Conservation (phyloP, 2,329 filamentous ascomycete genomes). For the Dissoconium aciculare region DNA sequence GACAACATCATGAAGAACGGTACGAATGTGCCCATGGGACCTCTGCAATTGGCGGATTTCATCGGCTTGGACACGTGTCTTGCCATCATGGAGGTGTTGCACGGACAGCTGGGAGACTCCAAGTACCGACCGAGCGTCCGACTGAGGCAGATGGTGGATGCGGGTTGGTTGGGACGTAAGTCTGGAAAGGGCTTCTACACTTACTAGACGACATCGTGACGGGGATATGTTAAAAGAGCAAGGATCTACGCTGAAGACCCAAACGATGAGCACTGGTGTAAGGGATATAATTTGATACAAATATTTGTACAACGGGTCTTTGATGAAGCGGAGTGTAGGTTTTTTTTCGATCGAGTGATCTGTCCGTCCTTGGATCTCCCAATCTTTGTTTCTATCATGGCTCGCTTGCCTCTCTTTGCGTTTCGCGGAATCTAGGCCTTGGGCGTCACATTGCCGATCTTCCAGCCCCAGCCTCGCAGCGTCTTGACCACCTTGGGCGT, state of each 20-base stretch:
- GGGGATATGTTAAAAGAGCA: too few species aligned
- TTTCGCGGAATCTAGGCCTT: too few species aligned
- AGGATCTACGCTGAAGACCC: too few species aligned
- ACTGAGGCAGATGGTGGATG: slow-evolving; percentile 89
- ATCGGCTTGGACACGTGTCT: slow-evolving; percentile 94
- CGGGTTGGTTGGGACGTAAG: slow-evolving; percentile 96
- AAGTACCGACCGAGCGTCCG: slow-evolving; percentile 88
- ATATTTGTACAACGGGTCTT: too few species aligned
- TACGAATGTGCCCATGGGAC: slow-evolving; percentile 96
- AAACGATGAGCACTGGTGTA: too few species aligned
- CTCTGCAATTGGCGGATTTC: slow-evolving; percentile 84
- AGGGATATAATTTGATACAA: too few species aligned
- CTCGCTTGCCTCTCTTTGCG: too few species aligned
- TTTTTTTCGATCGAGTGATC: too few species aligned
- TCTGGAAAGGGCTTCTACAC: slow-evolving; percentile 91
- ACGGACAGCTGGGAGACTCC: slow-evolving; percentile 81
- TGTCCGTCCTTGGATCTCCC: too few species aligned
- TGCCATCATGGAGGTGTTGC: slow-evolving; percentile 90
- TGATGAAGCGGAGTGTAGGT: too few species aligned
- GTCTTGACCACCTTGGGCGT: slow-evolving; percentile 90
- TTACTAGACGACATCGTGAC: too few species aligned
- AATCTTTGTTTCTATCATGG: too few species aligned
- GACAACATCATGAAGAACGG: slow-evolving; percentile 99
- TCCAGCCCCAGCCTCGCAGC: slow-evolving; percentile 78
- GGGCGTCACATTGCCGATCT: slow-evolving; percentile 67